Conservation (phyloP, 148 eudicot genomes). For the Diospyros kaki region DNA sequence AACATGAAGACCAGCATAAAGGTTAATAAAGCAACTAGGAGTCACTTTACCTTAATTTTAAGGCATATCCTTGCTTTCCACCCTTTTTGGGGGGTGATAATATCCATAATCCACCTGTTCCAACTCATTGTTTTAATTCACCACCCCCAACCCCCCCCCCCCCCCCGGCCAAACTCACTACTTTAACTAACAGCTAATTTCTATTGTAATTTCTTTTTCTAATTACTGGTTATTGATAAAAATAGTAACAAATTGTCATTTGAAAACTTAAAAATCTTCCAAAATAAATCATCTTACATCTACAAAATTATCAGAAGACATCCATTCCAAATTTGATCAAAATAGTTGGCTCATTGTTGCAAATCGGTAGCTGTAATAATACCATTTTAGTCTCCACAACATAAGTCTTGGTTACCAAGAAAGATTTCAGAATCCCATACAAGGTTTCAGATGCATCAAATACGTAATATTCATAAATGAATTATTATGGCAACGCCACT, state of each 20-base stretch:
- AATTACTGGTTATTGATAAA: too few relatives aligned
- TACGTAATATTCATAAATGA: too few relatives aligned
- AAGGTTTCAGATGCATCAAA: background rate
- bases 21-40: conserved; percentile 8
- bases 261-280: background rate
- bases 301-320: background rate
- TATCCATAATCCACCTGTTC: too few relatives aligned
- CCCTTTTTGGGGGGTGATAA: too few relatives aligned
- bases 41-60: background rate
- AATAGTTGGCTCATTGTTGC: background rate
- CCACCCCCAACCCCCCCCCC: too few relatives aligned
- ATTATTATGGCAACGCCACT: too few relatives aligned
- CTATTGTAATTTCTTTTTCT: too few relatives aligned
- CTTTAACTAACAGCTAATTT: too few relatives aligned
- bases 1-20: background rate
- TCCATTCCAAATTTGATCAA: background rate
- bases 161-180: too few relatives aligned
- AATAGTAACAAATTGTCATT: background rate
- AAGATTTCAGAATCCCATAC: background rate
- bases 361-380: background rate
- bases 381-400: background rate
- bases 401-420: background rate
- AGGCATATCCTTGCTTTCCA: too few relatives aligned
- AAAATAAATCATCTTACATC: background rate
- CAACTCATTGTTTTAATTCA: too few relatives aligned